These are phyloP conservation scores for Haberlea rhodopensis DNA, from an alignment of 257 asterid genomes.

Conservation along the genomic window DNA sequence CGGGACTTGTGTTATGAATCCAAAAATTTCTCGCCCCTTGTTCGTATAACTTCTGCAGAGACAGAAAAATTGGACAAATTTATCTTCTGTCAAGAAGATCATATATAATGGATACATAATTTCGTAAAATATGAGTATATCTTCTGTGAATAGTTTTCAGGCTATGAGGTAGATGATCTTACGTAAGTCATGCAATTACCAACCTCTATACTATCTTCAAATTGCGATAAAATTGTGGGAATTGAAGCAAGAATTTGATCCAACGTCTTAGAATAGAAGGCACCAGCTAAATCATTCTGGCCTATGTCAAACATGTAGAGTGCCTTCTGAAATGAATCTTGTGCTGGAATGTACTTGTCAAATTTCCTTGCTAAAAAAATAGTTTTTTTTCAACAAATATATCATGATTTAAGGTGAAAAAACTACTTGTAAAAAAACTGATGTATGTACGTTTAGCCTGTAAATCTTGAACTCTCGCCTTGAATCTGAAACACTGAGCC, in stretches of 20 bases:
- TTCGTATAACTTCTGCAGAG: slow-evolving; percentile 61
- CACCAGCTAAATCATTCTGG: slow-evolving; percentile 94
- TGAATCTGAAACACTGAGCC: slow-evolving; percentile 84
- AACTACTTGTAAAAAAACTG: slow-evolving; percentile 4
- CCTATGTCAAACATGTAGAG: slow-evolving; percentile 95
- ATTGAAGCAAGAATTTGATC: slow-evolving; percentile 88
- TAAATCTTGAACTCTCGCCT: slow-evolving; percentile 63
- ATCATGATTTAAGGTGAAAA: not conserved
- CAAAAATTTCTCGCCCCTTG: slow-evolving; percentile 84
- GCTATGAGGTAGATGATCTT: not conserved
- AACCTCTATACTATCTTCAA: slow-evolving; percentile 75
- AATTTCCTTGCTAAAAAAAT: slow-evolving; percentile 53
- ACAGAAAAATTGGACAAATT: slow-evolving; percentile 2
- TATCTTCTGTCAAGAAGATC: no score
- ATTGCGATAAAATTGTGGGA: slow-evolving; percentile 57
- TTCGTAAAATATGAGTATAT: not conserved
- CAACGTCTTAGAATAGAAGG: slow-evolving; percentile 74
- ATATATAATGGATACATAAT: not conserved
- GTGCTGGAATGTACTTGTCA: slow-evolving; percentile 65
- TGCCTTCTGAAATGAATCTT: slow-evolving; percentile 58
- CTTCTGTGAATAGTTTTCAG: not conserved
- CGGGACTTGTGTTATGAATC: slow-evolving; percentile 94
- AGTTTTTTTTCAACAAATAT: not conserved
- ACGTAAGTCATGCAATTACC: slow-evolving; percentile 1
- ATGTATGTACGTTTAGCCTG: slow-evolving; percentile 44